Conservation (phyloP, 176 grass and related monocot genomes). For the Otatea glauca region DNA sequence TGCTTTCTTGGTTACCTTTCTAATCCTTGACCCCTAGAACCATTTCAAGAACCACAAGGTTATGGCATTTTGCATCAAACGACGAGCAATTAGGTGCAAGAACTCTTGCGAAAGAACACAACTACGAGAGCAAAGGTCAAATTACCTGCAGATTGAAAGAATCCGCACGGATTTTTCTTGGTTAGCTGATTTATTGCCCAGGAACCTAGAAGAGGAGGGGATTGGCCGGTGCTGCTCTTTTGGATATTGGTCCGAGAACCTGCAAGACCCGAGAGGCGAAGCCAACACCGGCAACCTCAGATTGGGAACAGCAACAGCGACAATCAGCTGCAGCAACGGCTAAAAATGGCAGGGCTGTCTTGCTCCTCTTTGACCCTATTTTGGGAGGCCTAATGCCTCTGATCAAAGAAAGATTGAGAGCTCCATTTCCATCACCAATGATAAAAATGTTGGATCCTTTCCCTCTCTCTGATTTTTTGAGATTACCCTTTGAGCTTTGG, state of each 20-base stretch:
- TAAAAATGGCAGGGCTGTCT: slow-evolving; percentile 36
- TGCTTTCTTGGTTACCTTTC: background rate
- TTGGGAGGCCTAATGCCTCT: slow-evolving; percentile 34
- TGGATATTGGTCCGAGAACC: slow-evolving; percentile 1
- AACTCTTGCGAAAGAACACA: background rate
- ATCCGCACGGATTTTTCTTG: slow-evolving; percentile 14
- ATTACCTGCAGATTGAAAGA: slow-evolving; percentile 37
- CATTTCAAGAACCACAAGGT: slow-evolving; percentile 19
- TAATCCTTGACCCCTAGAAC: background rate
- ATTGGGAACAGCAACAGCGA: slow-evolving; percentile 29
- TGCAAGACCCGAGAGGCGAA: slow-evolving; percentile 32
- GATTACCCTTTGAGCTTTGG: background rate
- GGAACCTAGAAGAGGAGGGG: slow-evolving; percentile 32
- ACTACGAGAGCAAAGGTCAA: background rate
- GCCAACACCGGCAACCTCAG: slow-evolving; percentile 38
- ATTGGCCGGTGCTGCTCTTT: slow-evolving; percentile 36
- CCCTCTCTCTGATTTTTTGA: too few relatives aligned
- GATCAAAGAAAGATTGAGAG: slow-evolving; percentile 27
- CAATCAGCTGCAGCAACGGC: slow-evolving; percentile 33
- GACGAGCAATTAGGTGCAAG: background rate
- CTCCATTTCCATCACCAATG: background rate
- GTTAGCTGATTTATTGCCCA: slow-evolving; percentile 13
- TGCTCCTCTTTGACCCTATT: slow-evolving; percentile 28
- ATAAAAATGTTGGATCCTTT: background rate
- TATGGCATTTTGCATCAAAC: slow-evolving; percentile 16